Evolutionary conservation across 768 basidiomycete genomes (phyloP).

Genomic region (Russula abietina): DNA sequence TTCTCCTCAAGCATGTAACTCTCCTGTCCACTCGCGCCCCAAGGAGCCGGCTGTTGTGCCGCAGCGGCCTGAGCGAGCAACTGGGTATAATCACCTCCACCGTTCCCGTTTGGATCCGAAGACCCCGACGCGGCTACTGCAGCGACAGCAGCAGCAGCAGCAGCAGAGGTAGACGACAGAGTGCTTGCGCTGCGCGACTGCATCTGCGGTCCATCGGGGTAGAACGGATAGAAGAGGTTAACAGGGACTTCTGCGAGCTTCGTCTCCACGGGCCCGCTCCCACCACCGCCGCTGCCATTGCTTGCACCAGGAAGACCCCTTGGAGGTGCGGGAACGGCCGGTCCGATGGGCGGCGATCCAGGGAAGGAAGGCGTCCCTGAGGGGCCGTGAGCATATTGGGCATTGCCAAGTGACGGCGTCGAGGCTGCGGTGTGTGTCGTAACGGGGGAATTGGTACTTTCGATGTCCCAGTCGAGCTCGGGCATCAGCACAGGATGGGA

Average conservation of each 20-base stretch:
- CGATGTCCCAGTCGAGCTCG: constrained; percentile 44
- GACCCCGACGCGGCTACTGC: neutral
- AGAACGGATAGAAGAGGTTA: constrained; percentile 74
- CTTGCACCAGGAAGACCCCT: constrained; percentile 1
- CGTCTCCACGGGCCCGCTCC: constrained; percentile 21
- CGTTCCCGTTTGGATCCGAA: constrained; percentile 3
- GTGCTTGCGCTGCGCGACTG: constrained; percentile 25
- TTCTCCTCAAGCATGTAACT: constrained; percentile 68
- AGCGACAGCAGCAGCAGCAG: constrained; percentile 2
- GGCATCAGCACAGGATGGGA: constrained; percentile 36
- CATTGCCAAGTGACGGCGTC: constrained; percentile 33
- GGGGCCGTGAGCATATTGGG: constrained; percentile 28
- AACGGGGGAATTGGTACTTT: constrained; percentile 25
- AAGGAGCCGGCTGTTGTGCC: constrained; percentile 46
- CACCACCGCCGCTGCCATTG: neutral
- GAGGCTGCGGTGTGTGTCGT: constrained; percentile 10
- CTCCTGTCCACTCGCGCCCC: constrained; percentile 52
- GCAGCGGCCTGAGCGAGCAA: constrained; percentile 53
- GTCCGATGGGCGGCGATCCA: constrained; percentile 22
- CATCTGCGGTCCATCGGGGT: constrained; percentile 44
- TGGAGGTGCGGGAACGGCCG: constrained; percentile 8
- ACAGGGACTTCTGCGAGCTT: constrained; percentile 61
- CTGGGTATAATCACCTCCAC: constrained; percentile 42
- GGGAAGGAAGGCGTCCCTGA: constrained; percentile 29
- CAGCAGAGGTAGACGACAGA: neutral